phyloP scores from a whole-genome alignment of 306 rosid species.

The Vicia faba region DNA sequence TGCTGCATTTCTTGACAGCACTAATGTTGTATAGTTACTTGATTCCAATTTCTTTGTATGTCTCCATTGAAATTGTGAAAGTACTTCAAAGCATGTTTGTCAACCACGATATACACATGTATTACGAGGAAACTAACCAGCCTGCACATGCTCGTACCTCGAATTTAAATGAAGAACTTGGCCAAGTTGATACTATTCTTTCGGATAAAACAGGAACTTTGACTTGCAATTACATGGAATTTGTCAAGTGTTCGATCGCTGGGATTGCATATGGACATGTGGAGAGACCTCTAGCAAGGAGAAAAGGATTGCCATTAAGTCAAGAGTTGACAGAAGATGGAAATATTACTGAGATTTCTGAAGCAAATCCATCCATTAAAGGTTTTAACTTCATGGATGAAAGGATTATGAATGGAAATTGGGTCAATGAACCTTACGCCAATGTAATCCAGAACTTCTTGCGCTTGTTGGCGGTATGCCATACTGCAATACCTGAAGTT shows the following conservation, averaged over 20 bases:
- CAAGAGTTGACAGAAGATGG: slow-evolving; percentile 41
- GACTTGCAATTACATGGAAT: slow-evolving; percentile 96
- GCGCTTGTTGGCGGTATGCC: slow-evolving; percentile 73
- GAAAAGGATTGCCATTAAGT: slow-evolving; percentile 49
- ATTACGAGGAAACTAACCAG: slow-evolving; percentile 80
- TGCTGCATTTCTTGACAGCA: slow-evolving; percentile 70
- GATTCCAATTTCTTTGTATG: slow-evolving; percentile 92
- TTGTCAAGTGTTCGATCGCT: slow-evolving; percentile 90
- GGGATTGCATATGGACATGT: slow-evolving; percentile 80
- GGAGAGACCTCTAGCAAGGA: slow-evolving; percentile 76
- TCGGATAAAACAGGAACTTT: slow-evolving; percentile 96
- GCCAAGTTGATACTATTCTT: slow-evolving; percentile 90
- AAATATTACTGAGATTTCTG: slow-evolving; percentile 41
- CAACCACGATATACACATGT: slow-evolving; percentile 79
- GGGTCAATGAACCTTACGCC: slow-evolving; percentile 67
- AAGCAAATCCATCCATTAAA: slow-evolving; percentile 51
- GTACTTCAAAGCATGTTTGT: slow-evolving; percentile 84
- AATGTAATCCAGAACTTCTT: slow-evolving; percentile 65
- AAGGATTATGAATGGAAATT: slow-evolving; percentile 71
- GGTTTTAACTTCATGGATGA: slow-evolving; percentile 85
- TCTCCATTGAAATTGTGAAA: slow-evolving; percentile 93
- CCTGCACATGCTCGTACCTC: slow-evolving; percentile 92
- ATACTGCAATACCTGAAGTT: slow-evolving; percentile 88
- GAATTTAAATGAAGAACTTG: slow-evolving; percentile 94
- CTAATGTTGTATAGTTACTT: slow-evolving; percentile 81